Percentiles rank a stretch among this genome's conserved stretches.
These are phyloP conservation scores for Neoboletus magnificus DNA, from an alignment of 768 basidiomycete species.

Conservation along the genomic window DNA sequence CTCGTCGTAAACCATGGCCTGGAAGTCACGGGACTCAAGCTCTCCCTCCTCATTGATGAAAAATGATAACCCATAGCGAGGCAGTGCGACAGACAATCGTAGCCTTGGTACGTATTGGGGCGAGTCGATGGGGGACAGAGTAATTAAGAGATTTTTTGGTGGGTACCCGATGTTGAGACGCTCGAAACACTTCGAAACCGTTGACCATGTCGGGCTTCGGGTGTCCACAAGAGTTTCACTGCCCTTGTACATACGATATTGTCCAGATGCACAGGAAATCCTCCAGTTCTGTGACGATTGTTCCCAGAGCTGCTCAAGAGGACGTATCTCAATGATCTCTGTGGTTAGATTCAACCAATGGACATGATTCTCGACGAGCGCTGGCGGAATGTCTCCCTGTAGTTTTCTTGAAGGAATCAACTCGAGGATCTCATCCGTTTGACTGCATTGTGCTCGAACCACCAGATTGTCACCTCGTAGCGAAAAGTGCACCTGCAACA, in stretches of 20 bases:
- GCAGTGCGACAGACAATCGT: constrained; percentile 17
- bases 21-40: no score
- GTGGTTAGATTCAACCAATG: constrained; percentile 26
- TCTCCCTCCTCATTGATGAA: no score
- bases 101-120: not conserved
- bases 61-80: no score
- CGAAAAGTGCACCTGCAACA: constrained; percentile 16
- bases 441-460: constrained; percentile 1
- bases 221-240: constrained; percentile 15
- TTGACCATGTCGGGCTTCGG: constrained; percentile 16
- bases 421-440: constrained; percentile 5
- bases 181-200: constrained; percentile 11
- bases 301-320: constrained; percentile 16
- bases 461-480: constrained; percentile 1
- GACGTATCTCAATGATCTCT: constrained; percentile 20
- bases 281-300: constrained; percentile 20
- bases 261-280: not conserved
- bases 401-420: constrained; percentile 17
- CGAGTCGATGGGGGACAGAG: not conserved
- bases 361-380: constrained; percentile 3
- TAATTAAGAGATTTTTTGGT: constrained; percentile 11
- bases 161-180: not conserved
- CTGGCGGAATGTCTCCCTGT: constrained; percentile 16
- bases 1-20: no score
- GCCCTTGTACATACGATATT: not conserved